A percentile compares a stretch with the other conserved stretches of the same genome.
These are phyloP conservation scores for Rhododendron kiyosumense DNA, from an alignment of 148 eudicot species.

Conservation along the genomic window DNA sequence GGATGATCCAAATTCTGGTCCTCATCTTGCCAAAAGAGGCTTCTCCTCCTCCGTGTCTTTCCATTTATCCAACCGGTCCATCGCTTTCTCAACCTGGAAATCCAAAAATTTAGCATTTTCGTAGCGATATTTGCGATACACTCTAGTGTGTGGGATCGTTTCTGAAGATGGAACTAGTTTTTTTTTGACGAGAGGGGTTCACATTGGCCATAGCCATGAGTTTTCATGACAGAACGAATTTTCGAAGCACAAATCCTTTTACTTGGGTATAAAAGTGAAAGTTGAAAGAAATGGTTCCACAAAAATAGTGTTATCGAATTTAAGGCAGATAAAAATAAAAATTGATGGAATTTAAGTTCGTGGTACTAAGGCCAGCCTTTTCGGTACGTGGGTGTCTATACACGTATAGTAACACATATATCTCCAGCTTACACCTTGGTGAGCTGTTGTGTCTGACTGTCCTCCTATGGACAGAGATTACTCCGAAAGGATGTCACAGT, in stretches of 20 bases:
- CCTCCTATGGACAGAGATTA: no score
- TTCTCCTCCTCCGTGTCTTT: background rate
- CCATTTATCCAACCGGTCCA: background rate
- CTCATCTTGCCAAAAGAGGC: constrained; percentile 9
- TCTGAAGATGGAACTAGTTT: background rate
- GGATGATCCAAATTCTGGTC: background rate
- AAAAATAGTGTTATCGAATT: background rate
- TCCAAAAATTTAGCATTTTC: background rate
- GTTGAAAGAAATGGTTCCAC: background rate
- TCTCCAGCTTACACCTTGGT: no score
- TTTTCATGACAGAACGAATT: background rate
- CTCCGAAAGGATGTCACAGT: background rate
- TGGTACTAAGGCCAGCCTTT: no score
- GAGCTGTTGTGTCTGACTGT: no score
- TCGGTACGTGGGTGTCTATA: no score
- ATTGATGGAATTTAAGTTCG: no score
- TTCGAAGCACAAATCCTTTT: background rate
- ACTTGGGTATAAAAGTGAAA: background rate
- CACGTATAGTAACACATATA: no score
- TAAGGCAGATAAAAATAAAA: background rate
- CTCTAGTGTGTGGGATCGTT: background rate
- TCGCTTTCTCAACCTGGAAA: background rate
- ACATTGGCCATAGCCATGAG: background rate
- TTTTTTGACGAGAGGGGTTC: background rate
- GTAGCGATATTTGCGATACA: background rate